Evolutionary conservation across 1,284 basidiomycete genomes (phyloP).

Genomic region (Sporisorium graminicola): DNA sequence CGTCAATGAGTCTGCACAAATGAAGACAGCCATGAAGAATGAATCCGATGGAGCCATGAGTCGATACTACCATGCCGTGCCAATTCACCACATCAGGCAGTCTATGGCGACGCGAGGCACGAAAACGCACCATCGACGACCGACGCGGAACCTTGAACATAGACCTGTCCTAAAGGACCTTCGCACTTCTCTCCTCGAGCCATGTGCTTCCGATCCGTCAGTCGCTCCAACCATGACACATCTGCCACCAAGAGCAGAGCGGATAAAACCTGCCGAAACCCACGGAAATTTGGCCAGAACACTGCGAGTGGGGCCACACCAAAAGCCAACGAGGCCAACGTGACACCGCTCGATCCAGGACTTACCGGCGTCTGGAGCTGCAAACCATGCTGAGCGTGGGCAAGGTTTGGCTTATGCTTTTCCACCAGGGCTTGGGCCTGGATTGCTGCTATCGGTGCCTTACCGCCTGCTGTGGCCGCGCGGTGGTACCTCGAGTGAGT

Average conservation of each 20-base stretch:
- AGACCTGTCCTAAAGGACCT: background rate
- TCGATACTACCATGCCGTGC: background rate
- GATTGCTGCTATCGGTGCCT: background rate
- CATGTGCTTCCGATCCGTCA: background rate
- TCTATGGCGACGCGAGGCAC: constrained; percentile 6
- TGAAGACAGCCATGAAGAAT: background rate
- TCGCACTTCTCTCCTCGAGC: background rate
- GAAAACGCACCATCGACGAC: background rate
- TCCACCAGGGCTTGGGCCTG: background rate
- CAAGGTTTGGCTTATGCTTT: constrained; percentile 16
- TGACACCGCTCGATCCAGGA: constrained; percentile 1
- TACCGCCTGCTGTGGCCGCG: background rate
- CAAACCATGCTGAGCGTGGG: constrained; percentile 16
- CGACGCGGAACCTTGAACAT: background rate
- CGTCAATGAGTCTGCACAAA: too few species aligned
- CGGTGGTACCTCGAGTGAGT: background rate
- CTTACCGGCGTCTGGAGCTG: constrained; percentile 28
- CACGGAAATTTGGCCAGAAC: background rate
- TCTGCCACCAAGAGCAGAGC: background rate
- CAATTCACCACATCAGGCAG: background rate
- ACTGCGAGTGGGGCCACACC: constrained; percentile 6
- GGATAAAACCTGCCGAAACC: background rate
- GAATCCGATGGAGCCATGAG: background rate
- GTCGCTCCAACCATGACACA: constrained; percentile 2
- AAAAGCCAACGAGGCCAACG: background rate